Percentiles rank a stretch among this genome's conserved stretches.
These are phyloP conservation scores for Priceomyces castillae DNA, from an alignment of 805 yeast genomes.

Conservation along the genomic window DNA sequence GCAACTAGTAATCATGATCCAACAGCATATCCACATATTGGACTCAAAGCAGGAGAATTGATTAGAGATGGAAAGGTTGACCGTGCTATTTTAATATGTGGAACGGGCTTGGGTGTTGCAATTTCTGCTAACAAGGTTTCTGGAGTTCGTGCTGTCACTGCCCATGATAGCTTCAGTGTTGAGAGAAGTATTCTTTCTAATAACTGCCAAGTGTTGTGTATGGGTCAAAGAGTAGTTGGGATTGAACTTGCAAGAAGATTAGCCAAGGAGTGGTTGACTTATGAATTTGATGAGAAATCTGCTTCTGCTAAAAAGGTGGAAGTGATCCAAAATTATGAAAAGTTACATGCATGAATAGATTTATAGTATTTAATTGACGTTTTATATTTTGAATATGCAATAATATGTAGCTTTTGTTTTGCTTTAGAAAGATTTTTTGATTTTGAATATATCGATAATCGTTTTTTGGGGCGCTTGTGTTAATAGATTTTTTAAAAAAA, in stretches of 20 bases:
- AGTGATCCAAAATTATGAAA: constrained; percentile 27
- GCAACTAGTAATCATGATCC: constrained; percentile 29
- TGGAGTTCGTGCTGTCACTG: constrained; percentile 48
- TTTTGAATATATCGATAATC: too few species aligned
- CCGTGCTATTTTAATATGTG: constrained; percentile 45
- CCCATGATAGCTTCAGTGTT: constrained; percentile 47
- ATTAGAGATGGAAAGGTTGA: constrained; percentile 42
- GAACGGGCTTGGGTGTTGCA: constrained; percentile 51
- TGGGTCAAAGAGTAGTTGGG: constrained; percentile 49
- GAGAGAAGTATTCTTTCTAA: constrained; percentile 44
- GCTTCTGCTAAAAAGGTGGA: constrained; percentile 44
- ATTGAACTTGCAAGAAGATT: constrained; percentile 42
- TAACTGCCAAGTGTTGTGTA: constrained; percentile 44
- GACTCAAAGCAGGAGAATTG: constrained; percentile 42
- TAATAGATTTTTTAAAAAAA: too few species aligned
- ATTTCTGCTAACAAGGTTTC: constrained; percentile 46
- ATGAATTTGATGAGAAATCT: constrained; percentile 35
- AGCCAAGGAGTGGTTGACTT: constrained; percentile 44
- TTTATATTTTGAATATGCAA: not conserved
- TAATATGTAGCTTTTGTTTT: not conserved
- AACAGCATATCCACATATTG: constrained; percentile 43
- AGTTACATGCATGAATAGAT: not conserved
- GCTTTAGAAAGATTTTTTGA: too few species aligned
- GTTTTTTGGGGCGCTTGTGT: too few species aligned
- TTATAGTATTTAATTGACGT: not conserved